These are phyloP conservation scores for Amanita fuliginea DNA, from an alignment of 768 basidiomycete species.

Conservation along the genomic window DNA sequence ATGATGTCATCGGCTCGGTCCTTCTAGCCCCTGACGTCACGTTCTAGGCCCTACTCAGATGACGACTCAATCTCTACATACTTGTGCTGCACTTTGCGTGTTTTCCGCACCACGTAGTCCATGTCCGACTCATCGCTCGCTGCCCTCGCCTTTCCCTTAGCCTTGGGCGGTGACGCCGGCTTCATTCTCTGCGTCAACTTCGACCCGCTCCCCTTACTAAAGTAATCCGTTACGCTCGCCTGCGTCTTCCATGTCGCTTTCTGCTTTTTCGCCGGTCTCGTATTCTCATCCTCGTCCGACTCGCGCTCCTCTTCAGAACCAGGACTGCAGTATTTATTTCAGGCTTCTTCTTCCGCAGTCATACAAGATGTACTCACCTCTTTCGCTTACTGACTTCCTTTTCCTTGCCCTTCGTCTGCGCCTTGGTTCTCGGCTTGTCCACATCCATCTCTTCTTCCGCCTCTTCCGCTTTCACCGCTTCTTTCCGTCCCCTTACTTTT, in stretches of 20 bases:
- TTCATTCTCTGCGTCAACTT: constrained; percentile 54
- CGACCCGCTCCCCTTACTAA: constrained; percentile 33
- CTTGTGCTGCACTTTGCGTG: constrained; percentile 31
- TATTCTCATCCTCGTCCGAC: constrained; percentile 26
- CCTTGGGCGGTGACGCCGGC: constrained; percentile 39
- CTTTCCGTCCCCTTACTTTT: constrained; percentile 18
- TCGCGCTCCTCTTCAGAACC: constrained; percentile 25
- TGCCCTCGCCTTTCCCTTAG: constrained; percentile 30
- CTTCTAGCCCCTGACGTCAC: constrained; percentile 16
- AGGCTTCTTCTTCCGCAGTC: background rate
- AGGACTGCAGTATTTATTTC: constrained; percentile 15
- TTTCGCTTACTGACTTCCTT: constrained; percentile 46
- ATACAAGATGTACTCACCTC: constrained; percentile 29
- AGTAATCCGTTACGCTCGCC: constrained; percentile 47
- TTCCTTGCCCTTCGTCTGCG: constrained; percentile 16
- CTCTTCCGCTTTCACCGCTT: constrained; percentile 13
- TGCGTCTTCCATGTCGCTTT: constrained; percentile 18
- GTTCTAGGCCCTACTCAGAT: constrained; percentile 12
- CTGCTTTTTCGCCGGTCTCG: constrained; percentile 46
- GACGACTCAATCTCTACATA: constrained; percentile 48
- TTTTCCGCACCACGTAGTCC: constrained; percentile 19
- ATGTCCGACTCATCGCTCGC: constrained; percentile 33
- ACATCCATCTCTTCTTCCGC: constrained; percentile 20
- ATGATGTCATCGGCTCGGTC: constrained; percentile 2
- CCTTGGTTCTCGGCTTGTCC: constrained; percentile 12